A percentile compares a stretch with the other conserved stretches of the same genome.
phyloP scores from a whole-genome alignment of 495 filamentous ascomycete genomes.

The Clohesyomyces aquaticus region DNA sequence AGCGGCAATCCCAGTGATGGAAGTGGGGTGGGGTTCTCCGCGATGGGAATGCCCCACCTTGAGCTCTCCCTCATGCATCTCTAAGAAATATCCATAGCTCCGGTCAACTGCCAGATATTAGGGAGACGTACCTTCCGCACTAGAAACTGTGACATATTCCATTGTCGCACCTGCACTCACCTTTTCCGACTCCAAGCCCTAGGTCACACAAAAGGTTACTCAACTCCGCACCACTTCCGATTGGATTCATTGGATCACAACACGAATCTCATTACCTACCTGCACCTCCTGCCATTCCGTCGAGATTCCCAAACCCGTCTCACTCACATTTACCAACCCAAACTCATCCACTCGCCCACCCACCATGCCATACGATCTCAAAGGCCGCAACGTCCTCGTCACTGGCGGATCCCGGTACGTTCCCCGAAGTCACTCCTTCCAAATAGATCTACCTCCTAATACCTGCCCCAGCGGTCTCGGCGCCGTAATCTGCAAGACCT shows the following conservation, averaged over 20 bases:
- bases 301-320: neutral
- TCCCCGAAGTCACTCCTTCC: neutral
- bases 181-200: constrained; percentile 90
- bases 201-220: constrained; percentile 75
- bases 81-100: too few relatives aligned
- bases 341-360: neutral
- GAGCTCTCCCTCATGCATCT: too few relatives aligned
- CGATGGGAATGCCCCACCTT: too few relatives aligned
- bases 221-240: constrained; percentile 47
- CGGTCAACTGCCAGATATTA: too few relatives aligned
- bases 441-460: neutral
- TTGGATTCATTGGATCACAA: neutral
- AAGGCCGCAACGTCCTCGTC: constrained; percentile 66
- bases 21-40: too few relatives aligned
- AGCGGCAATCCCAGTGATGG: too few relatives aligned
- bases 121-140: too few relatives aligned
- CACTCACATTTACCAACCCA: neutral
- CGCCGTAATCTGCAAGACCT: constrained; percentile 63
- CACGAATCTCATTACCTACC: neutral
- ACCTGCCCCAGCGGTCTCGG: constrained; percentile 62
- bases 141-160: too few relatives aligned
- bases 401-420: constrained; percentile 69
- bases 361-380: constrained; percentile 64
- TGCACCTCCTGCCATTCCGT: neutral
- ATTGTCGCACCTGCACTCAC: too few relatives aligned